Evolutionary conservation across 1,284 basidiomycete genomes (phyloP).

Genomic region (Polyporus tsugae): DNA sequence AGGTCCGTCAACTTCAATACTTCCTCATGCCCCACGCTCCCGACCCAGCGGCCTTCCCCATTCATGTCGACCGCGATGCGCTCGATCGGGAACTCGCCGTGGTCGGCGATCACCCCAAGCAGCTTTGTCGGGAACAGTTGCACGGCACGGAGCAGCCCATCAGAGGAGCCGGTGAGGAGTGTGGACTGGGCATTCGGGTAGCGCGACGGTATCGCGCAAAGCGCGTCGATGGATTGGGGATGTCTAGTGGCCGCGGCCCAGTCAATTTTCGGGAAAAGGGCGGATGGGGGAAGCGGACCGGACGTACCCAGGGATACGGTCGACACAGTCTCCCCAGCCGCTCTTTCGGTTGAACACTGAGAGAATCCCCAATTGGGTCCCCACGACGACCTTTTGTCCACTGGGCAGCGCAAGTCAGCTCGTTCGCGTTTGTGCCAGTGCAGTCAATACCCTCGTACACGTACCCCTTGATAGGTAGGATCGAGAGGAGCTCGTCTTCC

Average conservation of each 20-base stretch:
- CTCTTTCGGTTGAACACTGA: slow-evolving; percentile 89
- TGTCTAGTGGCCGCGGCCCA: slow-evolving; percentile 58
- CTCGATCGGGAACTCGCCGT: slow-evolving; percentile 92
- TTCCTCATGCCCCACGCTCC: slow-evolving; percentile 94
- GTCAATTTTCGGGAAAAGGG: not conserved
- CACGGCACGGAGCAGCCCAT: slow-evolving; percentile 91
- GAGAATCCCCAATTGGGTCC: slow-evolving; percentile 91
- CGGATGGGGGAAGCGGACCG: not conserved
- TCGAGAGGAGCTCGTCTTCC: slow-evolving; percentile 92
- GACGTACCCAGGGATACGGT: slow-evolving; percentile 85
- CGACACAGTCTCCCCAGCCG: slow-evolving; percentile 94
- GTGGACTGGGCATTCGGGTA: slow-evolving; percentile 74
- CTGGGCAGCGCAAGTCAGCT: slow-evolving; percentile 45
- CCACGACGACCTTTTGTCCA: slow-evolving; percentile 84
- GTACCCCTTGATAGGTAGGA: slow-evolving; percentile 84
- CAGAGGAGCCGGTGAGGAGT: slow-evolving; percentile 92
- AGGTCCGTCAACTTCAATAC: slow-evolving; percentile 87
- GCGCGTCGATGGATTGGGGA: slow-evolving; percentile 87
- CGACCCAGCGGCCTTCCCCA: slow-evolving; percentile 80
- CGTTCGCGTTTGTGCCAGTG: not conserved
- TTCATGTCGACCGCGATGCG: slow-evolving; percentile 71
- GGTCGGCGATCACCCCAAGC: slow-evolving; percentile 89
- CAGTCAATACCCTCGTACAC: slow-evolving; percentile 31
- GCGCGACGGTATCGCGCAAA: slow-evolving; percentile 77
- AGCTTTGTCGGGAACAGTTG: slow-evolving; percentile 92